A percentile compares a stretch with the other conserved stretches of the same genome.
phyloP scores from a whole-genome alignment of 305 asterid genomes.

The Nicotiana rustica region DNA sequence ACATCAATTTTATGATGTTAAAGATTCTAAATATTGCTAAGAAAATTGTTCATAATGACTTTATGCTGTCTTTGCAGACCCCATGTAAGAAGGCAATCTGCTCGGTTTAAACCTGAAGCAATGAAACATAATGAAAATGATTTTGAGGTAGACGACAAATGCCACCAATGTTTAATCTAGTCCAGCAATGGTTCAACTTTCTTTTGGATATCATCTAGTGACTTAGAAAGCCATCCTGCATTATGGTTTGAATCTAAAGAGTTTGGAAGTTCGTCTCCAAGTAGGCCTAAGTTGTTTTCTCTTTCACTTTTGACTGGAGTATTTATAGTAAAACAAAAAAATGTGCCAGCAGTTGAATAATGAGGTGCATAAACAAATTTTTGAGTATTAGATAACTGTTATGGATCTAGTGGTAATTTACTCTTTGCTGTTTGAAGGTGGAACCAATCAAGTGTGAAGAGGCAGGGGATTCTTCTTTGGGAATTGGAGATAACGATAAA shows the following conservation, averaged over 20 bases:
- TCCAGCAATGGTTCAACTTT: too few species aligned
- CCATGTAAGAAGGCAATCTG: conserved; percentile 66
- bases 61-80: conserved; percentile 44
- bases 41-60: background rate
- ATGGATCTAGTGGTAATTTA: conserved; percentile 25
- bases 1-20: background rate
- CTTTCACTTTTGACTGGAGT: conserved; percentile 3
- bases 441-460: conserved; percentile 42
- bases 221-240: too few species aligned
- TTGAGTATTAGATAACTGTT: background rate
- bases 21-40: background rate
- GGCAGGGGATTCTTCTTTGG: conserved; percentile 42
- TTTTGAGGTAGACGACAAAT: too few species aligned
- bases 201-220: too few species aligned
- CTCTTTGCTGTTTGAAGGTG: conserved; percentile 44
- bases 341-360: background rate
- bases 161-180: too few species aligned
- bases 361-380: background rate
- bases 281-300: background rate
- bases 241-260: too few species aligned
- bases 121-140: too few species aligned
- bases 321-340: background rate
- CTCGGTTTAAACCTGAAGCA: conserved; percentile 53
- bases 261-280: too few species aligned
- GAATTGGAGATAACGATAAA: conserved; percentile 43